phyloP scores from a whole-genome alignment of 2,329 filamentous ascomycete species.

The Aspergillus sp. region DNA sequence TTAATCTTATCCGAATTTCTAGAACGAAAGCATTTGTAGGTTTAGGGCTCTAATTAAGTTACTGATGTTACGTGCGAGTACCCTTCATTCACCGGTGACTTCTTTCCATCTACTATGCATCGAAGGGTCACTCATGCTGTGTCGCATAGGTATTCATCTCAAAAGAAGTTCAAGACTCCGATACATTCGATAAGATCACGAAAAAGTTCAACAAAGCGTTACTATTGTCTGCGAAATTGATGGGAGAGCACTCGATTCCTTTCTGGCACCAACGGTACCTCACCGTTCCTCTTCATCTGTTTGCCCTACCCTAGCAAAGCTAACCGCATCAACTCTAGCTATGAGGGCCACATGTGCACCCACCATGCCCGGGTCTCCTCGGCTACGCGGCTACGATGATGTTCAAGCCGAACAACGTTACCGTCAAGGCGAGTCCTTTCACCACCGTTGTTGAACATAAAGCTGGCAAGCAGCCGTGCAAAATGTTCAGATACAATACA shows the following conservation, averaged over 20 bases:
- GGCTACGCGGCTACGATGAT: conserved; percentile 47
- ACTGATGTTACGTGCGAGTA: too few species aligned
- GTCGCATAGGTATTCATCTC: conserved; percentile 3
- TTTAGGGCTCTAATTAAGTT: too few species aligned
- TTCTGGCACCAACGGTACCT: conserved; percentile 32
- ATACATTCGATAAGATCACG: conserved; percentile 17
- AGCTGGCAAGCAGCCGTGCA: conserved; percentile 42
- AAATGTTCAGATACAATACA: conserved; percentile 41
- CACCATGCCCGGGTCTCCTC: conserved; percentile 38
- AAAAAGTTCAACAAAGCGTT: conserved; percentile 31
- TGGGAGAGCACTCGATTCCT: conserved; percentile 41
- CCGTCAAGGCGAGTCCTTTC: conserved; percentile 42
- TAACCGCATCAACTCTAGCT: conserved; percentile 16
- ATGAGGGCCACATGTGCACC: conserved; percentile 43
- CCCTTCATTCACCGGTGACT: too few species aligned
- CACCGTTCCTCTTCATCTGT: too few species aligned
- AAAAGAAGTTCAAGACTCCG: not conserved
- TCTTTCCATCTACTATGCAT: too few species aligned
- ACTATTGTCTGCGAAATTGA: conserved; percentile 28
- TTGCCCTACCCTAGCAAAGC: too few species aligned
- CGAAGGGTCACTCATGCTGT: too few species aligned
- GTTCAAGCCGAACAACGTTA: conserved; percentile 47
- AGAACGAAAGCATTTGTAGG: too few species aligned
- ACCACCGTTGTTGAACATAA: conserved; percentile 41
- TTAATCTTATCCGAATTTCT: too few species aligned